phyloP scores from a whole-genome alignment of 2,329 filamentous ascomycete genomes.

The Clathrospora elynae region DNA sequence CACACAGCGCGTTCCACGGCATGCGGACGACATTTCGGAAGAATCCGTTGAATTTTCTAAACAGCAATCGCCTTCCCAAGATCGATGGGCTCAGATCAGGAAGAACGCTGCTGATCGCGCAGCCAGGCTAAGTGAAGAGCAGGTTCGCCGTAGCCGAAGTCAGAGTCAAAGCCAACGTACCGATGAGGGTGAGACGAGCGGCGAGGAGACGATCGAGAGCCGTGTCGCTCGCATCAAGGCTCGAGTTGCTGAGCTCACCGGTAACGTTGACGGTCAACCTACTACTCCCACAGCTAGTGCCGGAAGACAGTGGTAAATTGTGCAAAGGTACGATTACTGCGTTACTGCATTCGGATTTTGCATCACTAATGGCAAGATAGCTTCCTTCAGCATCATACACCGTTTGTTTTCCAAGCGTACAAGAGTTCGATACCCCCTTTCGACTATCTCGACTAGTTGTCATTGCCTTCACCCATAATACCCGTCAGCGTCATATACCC shows the following conservation, averaged over 20 bases:
- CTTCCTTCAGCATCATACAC: slow-evolving; percentile 19
- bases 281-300: slow-evolving; percentile 10
- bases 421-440: slow-evolving; percentile 42
- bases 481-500: slow-evolving; percentile 22
- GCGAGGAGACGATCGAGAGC: slow-evolving; percentile 95
- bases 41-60: slow-evolving; percentile 48
- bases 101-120: slow-evolving; percentile 90
- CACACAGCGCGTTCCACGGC: slow-evolving; percentile 21
- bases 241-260: slow-evolving; percentile 90
- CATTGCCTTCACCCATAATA: slow-evolving; percentile 33
- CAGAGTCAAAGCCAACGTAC: slow-evolving; percentile 62
- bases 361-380: slow-evolving; percentile 8
- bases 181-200: slow-evolving; percentile 88
- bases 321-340: slow-evolving; percentile 19
- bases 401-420: slow-evolving; percentile 27
- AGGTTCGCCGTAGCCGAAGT: slow-evolving; percentile 60
- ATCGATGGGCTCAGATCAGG: slow-evolving; percentile 94
- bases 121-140: slow-evolving; percentile 68
- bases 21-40: slow-evolving; percentile 49
- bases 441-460: slow-evolving; percentile 26
- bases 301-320: slow-evolving; percentile 24
- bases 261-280: slow-evolving; percentile 48
- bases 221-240: slow-evolving; percentile 98
- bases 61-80: slow-evolving; percentile 57
- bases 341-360: not conserved